Evolutionary conservation across 306 rosid genomes (phyloP).

Genomic region (Spatholobus suberectus): DNA sequence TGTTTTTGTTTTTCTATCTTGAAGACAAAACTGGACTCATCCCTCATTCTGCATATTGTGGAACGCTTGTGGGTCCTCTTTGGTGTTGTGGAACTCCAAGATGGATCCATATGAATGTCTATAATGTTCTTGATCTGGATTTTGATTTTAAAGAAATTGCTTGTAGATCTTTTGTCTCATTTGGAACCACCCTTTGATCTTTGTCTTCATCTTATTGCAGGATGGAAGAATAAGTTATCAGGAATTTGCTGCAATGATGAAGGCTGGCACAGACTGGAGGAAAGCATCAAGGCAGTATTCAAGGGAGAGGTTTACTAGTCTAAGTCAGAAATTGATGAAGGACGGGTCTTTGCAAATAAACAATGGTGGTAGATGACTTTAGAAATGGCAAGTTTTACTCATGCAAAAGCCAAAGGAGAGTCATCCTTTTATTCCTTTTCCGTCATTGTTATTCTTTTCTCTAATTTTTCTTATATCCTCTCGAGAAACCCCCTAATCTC

Average conservation of each 20-base stretch:
- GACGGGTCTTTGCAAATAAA: slow-evolving; percentile 67
- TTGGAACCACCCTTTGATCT: slow-evolving; percentile 9
- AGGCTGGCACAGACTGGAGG: slow-evolving; percentile 96
- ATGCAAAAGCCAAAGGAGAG: slow-evolving; percentile 39
- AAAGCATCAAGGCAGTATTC: slow-evolving; percentile 96
- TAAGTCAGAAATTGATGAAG: slow-evolving; percentile 69
- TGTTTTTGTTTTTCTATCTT: background rate
- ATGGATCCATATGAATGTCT: background rate
- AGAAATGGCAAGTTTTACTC: slow-evolving; percentile 21
- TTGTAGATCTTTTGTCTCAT: background rate
- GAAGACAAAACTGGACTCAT: background rate
- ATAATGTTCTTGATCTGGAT: background rate
- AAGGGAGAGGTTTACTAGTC: slow-evolving; percentile 81
- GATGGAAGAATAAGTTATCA: slow-evolving; percentile 90
- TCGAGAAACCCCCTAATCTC: no score
- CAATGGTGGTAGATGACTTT: slow-evolving; percentile 44
- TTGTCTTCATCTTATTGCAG: slow-evolving; percentile 47
- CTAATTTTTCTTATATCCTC: slow-evolving; percentile 23
- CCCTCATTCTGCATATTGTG: background rate
- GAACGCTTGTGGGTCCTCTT: background rate
- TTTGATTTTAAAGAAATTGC: background rate
- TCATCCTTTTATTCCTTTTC: slow-evolving; percentile 23
- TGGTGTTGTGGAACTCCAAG: background rate
- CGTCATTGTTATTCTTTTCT: slow-evolving; percentile 41
- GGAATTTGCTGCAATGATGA: slow-evolving; percentile 93